Conservation (phyloP, 768 basidiomycete species). For the Russula olivacea region DNA sequence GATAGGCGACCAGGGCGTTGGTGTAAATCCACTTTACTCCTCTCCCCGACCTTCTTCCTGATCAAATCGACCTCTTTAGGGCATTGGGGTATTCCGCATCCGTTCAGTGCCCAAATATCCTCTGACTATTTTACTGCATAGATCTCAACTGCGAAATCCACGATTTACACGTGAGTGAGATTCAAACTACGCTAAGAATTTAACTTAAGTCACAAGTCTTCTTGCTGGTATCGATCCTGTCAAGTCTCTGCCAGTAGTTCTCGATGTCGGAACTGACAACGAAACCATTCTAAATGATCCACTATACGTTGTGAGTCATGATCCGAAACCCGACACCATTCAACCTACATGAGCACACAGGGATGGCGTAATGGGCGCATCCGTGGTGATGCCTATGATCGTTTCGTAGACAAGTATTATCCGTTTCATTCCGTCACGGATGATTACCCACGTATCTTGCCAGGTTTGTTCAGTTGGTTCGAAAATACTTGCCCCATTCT, state of each 20-base stretch:
- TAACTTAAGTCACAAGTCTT: slow-evolving; percentile 37
- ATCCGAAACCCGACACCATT: not conserved
- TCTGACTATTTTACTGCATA: slow-evolving; percentile 27
- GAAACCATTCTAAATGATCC: slow-evolving; percentile 52
- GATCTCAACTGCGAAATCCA: slow-evolving; percentile 76
- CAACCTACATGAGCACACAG: slow-evolving; percentile 33
- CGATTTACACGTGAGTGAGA: slow-evolving; percentile 57
- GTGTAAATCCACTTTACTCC: slow-evolving; percentile 37
- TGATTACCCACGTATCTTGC: not conserved
- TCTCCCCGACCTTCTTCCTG: not conserved
- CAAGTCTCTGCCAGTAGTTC: slow-evolving; percentile 49
- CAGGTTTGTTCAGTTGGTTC: slow-evolving; percentile 71
- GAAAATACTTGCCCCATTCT: slow-evolving; percentile 59
- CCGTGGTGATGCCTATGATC: slow-evolving; percentile 66
- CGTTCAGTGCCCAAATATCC: not conserved
- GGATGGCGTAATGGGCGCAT: slow-evolving; percentile 70
- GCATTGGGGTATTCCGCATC: slow-evolving; percentile 33
- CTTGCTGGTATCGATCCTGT: slow-evolving; percentile 63
- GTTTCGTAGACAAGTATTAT: slow-evolving; percentile 64
- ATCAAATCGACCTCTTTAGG: slow-evolving; percentile 25
- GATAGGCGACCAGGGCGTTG: slow-evolving; percentile 69
- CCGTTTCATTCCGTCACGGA: not conserved
- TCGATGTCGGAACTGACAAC: slow-evolving; percentile 80
- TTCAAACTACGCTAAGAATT: not conserved
- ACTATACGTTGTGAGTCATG: slow-evolving; percentile 55